Base-by-base conservation (phyloP, 495 filamentous ascomycete species). In the Melanomma pulvis-pyrius region DNA sequence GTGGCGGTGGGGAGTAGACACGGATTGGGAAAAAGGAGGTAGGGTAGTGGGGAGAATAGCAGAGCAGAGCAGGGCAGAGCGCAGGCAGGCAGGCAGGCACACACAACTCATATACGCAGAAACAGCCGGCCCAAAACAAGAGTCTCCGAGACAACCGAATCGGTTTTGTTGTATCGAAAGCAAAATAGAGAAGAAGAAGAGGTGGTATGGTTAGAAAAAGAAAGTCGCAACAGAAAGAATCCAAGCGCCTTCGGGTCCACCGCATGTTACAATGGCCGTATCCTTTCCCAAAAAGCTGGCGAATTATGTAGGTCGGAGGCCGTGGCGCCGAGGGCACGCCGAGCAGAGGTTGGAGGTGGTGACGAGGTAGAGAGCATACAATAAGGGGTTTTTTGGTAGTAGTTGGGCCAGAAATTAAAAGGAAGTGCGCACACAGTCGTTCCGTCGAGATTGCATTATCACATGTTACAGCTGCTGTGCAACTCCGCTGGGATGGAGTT, bases 221-320 rank as follows among this genome's bases (percentile, higher is more conserved):
- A 22, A 61, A 26, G 13, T 17, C 28, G 29, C 22, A 32, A 49
- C 6, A 56, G n/a, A 50, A 36, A 36, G 0, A 56, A 17, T 48
- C 51, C 65, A 50, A 68, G 65, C 65, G 65, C 65, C 65, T n/a
- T 63, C 39, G 26, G 28, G 17, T 55, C 64, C 64, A 61, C 50
- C 58, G 53, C 19, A 29, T 26, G 51, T 46, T 36, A 67, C 63
- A 47, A 61, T 46, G 9, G 49, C 65, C 51, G 52, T 59, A 59
- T 63, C 59, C 44, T 8, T 56, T 51, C 59, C 59, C 59, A 44
- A 54, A 56, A 68, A 51, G 22, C 19, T 11, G 22, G 49, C 47
- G n/a, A 44, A 68, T 63, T 61, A 67, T 63, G 53, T 63, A 56
- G 21, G 53, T 46, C 17, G 44, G 30, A 34, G 48, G 30, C 46